Conservation (phyloP, 352 stramenopile genomes). For the Blastocystis sp. region DNA sequence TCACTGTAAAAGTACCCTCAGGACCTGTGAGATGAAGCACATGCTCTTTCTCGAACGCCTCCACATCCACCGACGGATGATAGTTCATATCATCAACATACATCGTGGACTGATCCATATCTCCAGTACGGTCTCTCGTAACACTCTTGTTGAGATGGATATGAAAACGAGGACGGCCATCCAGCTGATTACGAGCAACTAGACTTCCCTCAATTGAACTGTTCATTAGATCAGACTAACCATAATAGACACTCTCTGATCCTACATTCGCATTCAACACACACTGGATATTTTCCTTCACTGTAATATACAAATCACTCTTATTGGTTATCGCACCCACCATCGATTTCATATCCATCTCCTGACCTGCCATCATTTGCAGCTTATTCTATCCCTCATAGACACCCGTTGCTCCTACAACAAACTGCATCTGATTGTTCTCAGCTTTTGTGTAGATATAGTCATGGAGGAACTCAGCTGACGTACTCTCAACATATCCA, state of each 20-base stretch:
- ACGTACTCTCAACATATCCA: slow-evolving; percentile 36
- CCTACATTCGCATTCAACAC: background rate
- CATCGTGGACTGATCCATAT: background rate
- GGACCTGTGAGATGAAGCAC: slow-evolving; percentile 15
- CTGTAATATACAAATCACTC: slow-evolving; percentile 48
- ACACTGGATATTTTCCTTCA: slow-evolving; percentile 33
- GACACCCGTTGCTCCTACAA: background rate
- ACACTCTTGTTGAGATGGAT: slow-evolving; percentile 38
- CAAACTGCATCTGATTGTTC: slow-evolving; percentile 26
- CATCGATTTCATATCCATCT: slow-evolving; percentile 1
- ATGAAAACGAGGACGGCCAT: slow-evolving; percentile 35
- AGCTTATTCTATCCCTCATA: background rate
- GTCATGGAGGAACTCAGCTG: slow-evolving; percentile 15
- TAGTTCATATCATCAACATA: slow-evolving; percentile 46
- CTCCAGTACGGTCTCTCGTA: background rate
- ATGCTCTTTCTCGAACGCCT: slow-evolving; percentile 30
- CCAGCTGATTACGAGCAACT: slow-evolving; percentile 17
- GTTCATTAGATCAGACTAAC: slow-evolving; percentile 32
- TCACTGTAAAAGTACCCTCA: slow-evolving; percentile 23
- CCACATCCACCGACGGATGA: slow-evolving; percentile 40
- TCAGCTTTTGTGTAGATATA: background rate
- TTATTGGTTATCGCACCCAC: background rate
- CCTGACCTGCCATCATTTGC: background rate
- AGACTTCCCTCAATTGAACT: slow-evolving; percentile 40
- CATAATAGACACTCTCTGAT: background rate